Evolutionary conservation across 306 rosid genomes (phyloP).

Genomic region (Astragalus membranaceus): DNA sequence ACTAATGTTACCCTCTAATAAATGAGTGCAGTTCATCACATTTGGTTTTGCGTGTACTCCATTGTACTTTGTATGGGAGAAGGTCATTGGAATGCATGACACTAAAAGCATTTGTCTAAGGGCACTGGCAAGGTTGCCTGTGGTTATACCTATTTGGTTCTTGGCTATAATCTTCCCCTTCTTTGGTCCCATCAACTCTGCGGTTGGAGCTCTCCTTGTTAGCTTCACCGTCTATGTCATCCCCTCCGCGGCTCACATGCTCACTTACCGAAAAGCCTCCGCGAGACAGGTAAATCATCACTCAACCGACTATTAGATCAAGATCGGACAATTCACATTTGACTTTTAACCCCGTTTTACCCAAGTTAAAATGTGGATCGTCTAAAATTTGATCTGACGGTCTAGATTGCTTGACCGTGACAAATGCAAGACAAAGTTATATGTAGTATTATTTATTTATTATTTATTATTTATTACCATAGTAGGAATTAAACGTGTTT

Average conservation of each 20-base stretch:
- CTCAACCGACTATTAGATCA: no score
- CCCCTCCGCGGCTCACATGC: constrained; percentile 83
- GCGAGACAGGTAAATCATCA: constrained; percentile 75
- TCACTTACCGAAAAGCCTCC: constrained; percentile 76
- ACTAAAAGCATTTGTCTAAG: constrained; percentile 76
- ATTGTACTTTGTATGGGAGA: constrained; percentile 99
- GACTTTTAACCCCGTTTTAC: no score
- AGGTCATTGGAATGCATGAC: constrained; percentile 96
- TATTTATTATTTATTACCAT: no score
- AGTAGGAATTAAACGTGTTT: no score
- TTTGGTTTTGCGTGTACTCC: constrained; percentile 97
- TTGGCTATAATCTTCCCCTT: constrained; percentile 92
- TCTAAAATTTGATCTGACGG: no score
- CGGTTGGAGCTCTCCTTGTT: constrained; percentile 91
- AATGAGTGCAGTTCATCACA: constrained; percentile 76
- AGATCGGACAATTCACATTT: no score
- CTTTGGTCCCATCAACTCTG: constrained; percentile 94
- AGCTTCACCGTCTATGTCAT: constrained; percentile 96
- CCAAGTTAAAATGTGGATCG: no score
- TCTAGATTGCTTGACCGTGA: no score
- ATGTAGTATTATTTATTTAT: no score
- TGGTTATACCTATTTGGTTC: constrained; percentile 95
- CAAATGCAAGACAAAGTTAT: no score
- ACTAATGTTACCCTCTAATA: not conserved
- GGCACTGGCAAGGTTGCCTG: constrained; percentile 87